These are phyloP conservation scores for Gossypium trilobum DNA, from an alignment of 441 rosid genomes.

Conservation along the genomic window DNA sequence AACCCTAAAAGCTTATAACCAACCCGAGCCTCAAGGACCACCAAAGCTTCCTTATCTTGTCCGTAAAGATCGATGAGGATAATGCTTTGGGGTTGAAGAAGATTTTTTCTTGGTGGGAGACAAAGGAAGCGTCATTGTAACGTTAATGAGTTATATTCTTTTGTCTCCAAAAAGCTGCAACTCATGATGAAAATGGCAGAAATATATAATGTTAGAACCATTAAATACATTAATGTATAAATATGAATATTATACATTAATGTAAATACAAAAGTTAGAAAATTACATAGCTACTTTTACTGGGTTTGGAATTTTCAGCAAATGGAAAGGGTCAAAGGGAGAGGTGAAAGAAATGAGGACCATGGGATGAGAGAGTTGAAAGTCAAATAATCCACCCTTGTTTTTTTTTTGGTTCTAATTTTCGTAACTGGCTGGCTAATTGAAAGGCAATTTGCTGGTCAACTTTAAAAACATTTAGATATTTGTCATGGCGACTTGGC, in stretches of 20 bases:
- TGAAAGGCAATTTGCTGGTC: neutral
- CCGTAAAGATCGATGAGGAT: neutral
- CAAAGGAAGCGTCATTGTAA: neutral
- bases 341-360: neutral
- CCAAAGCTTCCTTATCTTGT: neutral
- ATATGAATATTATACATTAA: too few relatives aligned
- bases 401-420: neutral
- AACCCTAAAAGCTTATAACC: neutral
- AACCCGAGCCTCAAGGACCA: neutral
- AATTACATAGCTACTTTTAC: neutral
- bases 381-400: neutral
- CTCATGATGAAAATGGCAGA: neutral
- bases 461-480: neutral
- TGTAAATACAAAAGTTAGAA: neutral
- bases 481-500: neutral
- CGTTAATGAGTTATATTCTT: neutral
- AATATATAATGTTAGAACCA: too few relatives aligned
- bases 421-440: neutral
- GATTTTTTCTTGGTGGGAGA: neutral
- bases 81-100: neutral
- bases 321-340: neutral
- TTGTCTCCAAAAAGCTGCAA: neutral
- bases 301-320: neutral
- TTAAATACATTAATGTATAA: too few relatives aligned
- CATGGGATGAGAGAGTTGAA: neutral